Conservation (phyloP, 116 monocot species). For the Phalaenopsis hybrid region DNA sequence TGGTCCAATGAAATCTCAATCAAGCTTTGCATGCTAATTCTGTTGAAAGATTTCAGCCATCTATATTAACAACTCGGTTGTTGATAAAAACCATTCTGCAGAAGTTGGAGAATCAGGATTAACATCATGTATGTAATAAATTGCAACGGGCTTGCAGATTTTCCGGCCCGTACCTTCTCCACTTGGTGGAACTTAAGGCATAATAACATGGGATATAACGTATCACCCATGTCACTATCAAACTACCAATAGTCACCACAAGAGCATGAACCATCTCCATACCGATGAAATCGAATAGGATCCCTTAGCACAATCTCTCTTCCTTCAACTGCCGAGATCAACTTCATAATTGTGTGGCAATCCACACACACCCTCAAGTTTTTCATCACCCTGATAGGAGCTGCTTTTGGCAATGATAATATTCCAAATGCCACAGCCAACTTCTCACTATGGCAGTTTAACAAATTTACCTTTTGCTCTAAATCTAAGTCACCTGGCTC, state of each 20-base stretch:
- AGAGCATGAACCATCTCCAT: slow-evolving; percentile 47
- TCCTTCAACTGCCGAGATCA: slow-evolving; percentile 33
- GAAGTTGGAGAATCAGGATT: neutral
- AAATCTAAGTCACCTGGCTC: slow-evolving; percentile 9
- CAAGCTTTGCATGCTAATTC: neutral
- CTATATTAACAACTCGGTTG: neutral
- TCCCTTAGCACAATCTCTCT: slow-evolving; percentile 58
- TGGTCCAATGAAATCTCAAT: neutral
- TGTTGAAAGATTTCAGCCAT: neutral
- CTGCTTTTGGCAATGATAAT: slow-evolving; percentile 31
- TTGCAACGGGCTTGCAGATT: neutral
- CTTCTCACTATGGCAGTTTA: slow-evolving; percentile 55
- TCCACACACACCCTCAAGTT: slow-evolving; percentile 49
- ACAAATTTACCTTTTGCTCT: slow-evolving; percentile 7
- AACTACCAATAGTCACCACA: slow-evolving; percentile 57
- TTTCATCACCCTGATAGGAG: slow-evolving; percentile 59
- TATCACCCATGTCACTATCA: neutral
- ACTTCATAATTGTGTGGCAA: slow-evolving; percentile 54
- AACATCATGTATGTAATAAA: too few species aligned
- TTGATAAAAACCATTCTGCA: neutral
- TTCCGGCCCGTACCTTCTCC: neutral
- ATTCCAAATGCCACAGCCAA: slow-evolving; percentile 50
- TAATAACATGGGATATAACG: neutral
- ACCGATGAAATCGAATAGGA: slow-evolving; percentile 51
- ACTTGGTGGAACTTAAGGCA: neutral